These are phyloP conservation scores for Heteromeles arbutifolia DNA, from an alignment of 306 rosid genomes.

Conservation along the genomic window DNA sequence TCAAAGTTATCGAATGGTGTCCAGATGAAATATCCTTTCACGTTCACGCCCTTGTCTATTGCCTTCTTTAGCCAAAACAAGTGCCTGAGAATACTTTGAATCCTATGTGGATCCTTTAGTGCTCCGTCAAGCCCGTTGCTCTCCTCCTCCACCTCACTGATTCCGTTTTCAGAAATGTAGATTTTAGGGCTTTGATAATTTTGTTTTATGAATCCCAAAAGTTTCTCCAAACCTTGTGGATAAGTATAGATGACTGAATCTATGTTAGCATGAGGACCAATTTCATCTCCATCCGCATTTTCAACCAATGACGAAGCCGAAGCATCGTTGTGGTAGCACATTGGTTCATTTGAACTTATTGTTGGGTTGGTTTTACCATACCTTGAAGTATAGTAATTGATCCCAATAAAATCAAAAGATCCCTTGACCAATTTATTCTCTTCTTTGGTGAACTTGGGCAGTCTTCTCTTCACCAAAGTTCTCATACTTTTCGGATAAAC, in stretches of 20 bases:
- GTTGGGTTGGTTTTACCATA: background rate
- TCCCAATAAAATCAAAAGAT: background rate
- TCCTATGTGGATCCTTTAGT: background rate
- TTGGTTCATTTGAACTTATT: background rate
- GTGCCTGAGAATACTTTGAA: background rate
- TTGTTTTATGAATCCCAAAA: background rate
- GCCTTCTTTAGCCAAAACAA: background rate
- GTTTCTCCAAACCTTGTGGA: background rate
- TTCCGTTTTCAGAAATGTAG: background rate
- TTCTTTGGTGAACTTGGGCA: background rate
- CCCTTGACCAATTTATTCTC: background rate
- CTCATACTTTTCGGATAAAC: background rate
- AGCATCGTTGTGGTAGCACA: background rate
- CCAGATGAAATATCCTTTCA: background rate
- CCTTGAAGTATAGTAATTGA: background rate
- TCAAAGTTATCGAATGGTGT: background rate
- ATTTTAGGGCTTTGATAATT: background rate
- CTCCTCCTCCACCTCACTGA: background rate
- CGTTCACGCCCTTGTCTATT: background rate
- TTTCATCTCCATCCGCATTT: background rate
- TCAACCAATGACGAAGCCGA: background rate
- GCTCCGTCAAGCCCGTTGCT: background rate
- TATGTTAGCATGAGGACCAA: background rate
- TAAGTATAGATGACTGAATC: background rate
- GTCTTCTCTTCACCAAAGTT: background rate